Percentiles rank a stretch among this genome's conserved stretches.
phyloP scores from a whole-genome alignment of 805 yeast genomes.

The Kazachstania kunashirensis region DNA sequence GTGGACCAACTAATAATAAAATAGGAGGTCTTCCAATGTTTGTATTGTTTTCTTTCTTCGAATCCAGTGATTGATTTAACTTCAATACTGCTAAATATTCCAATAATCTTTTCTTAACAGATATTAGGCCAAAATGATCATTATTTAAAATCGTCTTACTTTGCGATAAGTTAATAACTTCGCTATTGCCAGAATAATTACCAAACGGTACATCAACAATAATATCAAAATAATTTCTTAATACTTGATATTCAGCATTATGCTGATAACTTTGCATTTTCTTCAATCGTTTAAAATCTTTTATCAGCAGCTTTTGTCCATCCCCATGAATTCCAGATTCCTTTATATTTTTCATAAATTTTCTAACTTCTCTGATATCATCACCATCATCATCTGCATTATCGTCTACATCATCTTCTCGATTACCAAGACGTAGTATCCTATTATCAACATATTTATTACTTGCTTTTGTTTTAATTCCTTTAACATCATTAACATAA shows the following conservation, averaged over 20 bases:
- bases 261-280: slow-evolving; percentile 61
- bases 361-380: slow-evolving; percentile 67
- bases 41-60: slow-evolving; percentile 52
- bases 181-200: slow-evolving; percentile 58
- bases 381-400: slow-evolving; percentile 50
- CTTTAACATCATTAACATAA: slow-evolving; percentile 40
- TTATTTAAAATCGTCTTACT: slow-evolving; percentile 62
- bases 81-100: slow-evolving; percentile 88
- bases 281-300: slow-evolving; percentile 72
- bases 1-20: slow-evolving; percentile 93
- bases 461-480: slow-evolving; percentile 7
- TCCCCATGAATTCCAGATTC: slow-evolving; percentile 67
- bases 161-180: slow-evolving; percentile 52
- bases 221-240: slow-evolving; percentile 90
- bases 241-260: slow-evolving; percentile 80
- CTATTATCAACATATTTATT: neutral
- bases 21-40: slow-evolving; percentile 92
- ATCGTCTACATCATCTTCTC: slow-evolving; percentile 16
- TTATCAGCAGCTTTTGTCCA: slow-evolving; percentile 76
- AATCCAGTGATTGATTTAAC: slow-evolving; percentile 47
- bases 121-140: slow-evolving; percentile 79
- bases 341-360: slow-evolving; percentile 67
- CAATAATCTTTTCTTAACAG: slow-evolving; percentile 83
- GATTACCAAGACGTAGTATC: neutral
- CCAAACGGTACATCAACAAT: slow-evolving; percentile 94